These are phyloP conservation scores for Xylaria curta DNA, from an alignment of 495 filamentous ascomycete species.

Conservation along the genomic window DNA sequence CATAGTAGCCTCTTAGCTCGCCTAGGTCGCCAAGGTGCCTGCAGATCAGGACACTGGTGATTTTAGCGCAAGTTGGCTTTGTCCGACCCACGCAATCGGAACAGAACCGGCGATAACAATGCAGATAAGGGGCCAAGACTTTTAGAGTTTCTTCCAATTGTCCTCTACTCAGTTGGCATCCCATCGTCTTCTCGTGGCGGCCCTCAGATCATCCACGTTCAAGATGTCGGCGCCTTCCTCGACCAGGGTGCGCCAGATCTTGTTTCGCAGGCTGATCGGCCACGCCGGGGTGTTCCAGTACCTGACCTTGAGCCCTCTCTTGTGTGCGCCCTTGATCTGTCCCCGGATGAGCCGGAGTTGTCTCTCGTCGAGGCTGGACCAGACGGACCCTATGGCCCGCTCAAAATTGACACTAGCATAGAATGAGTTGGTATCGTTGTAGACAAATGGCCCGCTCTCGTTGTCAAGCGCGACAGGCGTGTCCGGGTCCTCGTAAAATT, in stretches of 20 bases:
- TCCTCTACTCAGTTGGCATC: slow-evolving; percentile 24
- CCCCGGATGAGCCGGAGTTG: slow-evolving; percentile 67
- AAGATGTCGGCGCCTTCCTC: slow-evolving; percentile 74
- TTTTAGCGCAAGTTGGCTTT: background rate
- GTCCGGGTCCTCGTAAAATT: slow-evolving; percentile 47
- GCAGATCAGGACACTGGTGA: background rate
- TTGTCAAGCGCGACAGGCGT: slow-evolving; percentile 10
- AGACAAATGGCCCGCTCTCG: slow-evolving; percentile 34
- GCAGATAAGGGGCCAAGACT: background rate
- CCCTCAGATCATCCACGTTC: slow-evolving; percentile 76
- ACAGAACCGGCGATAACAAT: background rate
- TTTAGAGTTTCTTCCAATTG: background rate
- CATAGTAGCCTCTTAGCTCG: too few relatives aligned
- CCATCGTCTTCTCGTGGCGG: slow-evolving; percentile 43
- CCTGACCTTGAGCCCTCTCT: slow-evolving; percentile 70
- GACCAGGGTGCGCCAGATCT: slow-evolving; percentile 75
- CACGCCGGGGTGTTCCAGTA: slow-evolving; percentile 84
- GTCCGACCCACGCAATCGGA: background rate
- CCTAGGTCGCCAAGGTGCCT: background rate
- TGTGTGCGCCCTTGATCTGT: slow-evolving; percentile 73
- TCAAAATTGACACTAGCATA: slow-evolving; percentile 60
- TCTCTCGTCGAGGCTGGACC: slow-evolving; percentile 48
- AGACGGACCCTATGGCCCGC: slow-evolving; percentile 53
- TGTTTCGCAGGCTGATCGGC: slow-evolving; percentile 75
- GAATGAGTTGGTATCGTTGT: slow-evolving; percentile 57